Base-by-base conservation (phyloP, 2,329 filamentous ascomycete genomes). In the Diaporthe longicolla region DNA sequence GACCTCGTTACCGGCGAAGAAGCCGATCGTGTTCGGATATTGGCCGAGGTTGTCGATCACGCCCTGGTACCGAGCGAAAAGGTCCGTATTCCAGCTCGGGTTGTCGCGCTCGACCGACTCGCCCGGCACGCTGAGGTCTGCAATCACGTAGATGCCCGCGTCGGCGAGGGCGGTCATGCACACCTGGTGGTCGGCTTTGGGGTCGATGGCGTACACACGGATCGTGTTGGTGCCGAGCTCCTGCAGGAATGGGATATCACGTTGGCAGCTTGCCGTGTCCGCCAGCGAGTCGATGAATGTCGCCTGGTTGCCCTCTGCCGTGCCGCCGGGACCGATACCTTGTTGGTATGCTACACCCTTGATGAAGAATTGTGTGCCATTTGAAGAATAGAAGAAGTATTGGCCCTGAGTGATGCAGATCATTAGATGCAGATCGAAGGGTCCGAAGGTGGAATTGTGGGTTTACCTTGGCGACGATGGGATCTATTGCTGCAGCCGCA, bases 1-100 rank as follows among this genome's bases (percentile, higher is more conserved):
- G 76, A 99, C 97, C 87, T 99, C 97, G 86, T 99, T 99, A 82
- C 97, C 97, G 78, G 95, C 96, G 83, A 99, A 98, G 92, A 98
- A 99, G 80, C 97, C 97, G 77, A 99, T 92, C 66, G 94, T 92
- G 86, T 99, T 99, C 84, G 90, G 89, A 89, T 97, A 98, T 82
- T 94, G 88, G 79, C 89, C 88, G 80, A 99, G 87, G 76, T 90
- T 88, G 82, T 98, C 95, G 75, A 99, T 87, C 75, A 99, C 97
- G 48, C 85, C 85, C 73, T 92, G 93, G 89, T 98, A 99, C 77
- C 95, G 94, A 43, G 88, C 82, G 86, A 92, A 97, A 59, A 98
- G 89, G 17, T 89, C 89, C 72, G 92, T 89, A 82, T 95, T 92
- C 97, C 97, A 99, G 76, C 87, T 81, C 21, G 96, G 93, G 77